Conservation (phyloP, 2,329 filamentous ascomycete species). For the Conoideocrella luteorostrata region DNA sequence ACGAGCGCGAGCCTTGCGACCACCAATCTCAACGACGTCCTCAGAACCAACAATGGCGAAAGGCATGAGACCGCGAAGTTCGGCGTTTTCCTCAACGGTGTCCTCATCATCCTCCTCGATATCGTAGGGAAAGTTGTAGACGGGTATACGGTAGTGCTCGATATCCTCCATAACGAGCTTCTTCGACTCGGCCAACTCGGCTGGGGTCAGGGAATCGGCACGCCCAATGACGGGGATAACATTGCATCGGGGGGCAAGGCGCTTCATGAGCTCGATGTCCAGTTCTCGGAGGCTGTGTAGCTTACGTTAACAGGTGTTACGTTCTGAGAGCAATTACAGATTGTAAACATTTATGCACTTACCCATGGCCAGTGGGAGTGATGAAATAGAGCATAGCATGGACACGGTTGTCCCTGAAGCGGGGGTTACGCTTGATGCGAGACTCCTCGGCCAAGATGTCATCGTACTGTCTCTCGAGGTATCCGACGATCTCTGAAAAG, state of each 20-base stretch:
- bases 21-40: constrained; percentile 88
- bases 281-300: constrained; percentile 79
- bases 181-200: constrained; percentile 97
- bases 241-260: constrained; percentile 94
- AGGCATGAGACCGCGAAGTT: constrained; percentile 94
- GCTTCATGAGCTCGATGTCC: constrained; percentile 99
- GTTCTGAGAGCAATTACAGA: not conserved
- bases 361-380: constrained; percentile 94
- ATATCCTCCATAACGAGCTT: constrained; percentile 99
- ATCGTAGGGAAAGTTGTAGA: constrained; percentile 99
- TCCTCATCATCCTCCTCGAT: constrained; percentile 99
- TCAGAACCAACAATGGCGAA: constrained; percentile 98
- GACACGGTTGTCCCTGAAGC: constrained; percentile 98
- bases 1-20: constrained; percentile 83
- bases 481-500: constrained; percentile 96
- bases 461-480: constrained; percentile 98
- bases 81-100: constrained; percentile 97
- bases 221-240: constrained; percentile 99
- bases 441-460: constrained; percentile 99
- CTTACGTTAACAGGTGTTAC: constrained; percentile 1
- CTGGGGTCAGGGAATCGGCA: constrained; percentile 92
- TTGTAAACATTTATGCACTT: constrained; percentile 25
- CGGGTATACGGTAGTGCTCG: constrained; percentile 97
- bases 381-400: constrained; percentile 99
- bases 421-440: constrained; percentile 99